Evolutionary conservation across 2,329 filamentous ascomycete genomes (phyloP).

Genomic region (Cladophialophora bantiana): DNA sequence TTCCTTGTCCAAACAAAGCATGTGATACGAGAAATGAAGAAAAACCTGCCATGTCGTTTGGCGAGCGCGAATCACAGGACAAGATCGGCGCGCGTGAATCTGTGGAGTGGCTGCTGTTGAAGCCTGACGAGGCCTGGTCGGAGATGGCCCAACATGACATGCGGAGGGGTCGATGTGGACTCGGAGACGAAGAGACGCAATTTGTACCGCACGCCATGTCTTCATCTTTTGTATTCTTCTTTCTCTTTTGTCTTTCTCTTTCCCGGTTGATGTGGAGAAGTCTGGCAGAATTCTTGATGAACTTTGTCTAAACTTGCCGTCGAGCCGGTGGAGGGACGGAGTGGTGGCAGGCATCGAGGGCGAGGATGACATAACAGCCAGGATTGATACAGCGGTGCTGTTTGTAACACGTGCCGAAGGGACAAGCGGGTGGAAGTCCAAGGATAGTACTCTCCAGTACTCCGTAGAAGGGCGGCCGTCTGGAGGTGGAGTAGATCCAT

Average conservation of each 20-base stretch:
- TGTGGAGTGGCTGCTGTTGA: slow-evolving; percentile 3
- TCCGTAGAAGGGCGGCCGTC: neutral
- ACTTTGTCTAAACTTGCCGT: neutral
- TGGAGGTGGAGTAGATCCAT: slow-evolving; percentile 2
- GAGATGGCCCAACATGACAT: slow-evolving; percentile 1
- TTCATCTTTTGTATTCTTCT: neutral
- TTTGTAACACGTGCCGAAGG: slow-evolving; percentile 20
- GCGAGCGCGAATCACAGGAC: slow-evolving; percentile 13
- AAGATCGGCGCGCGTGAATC: slow-evolving; percentile 8
- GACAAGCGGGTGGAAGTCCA: slow-evolving; percentile 19
- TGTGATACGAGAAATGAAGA: neutral
- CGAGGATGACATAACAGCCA: neutral
- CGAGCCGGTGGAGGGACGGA: neutral
- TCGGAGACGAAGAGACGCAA: neutral
- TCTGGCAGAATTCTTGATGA: neutral
- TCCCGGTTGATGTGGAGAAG: neutral
- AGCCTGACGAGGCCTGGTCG: neutral
- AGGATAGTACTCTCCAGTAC: too few relatives aligned
- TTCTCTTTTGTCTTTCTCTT: neutral
- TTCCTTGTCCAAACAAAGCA: neutral
- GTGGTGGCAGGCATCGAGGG: neutral
- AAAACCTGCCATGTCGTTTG: slow-evolving; percentile 2
- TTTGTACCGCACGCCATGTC: neutral
- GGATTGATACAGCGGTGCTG: neutral
- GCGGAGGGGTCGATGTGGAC: neutral